Evolutionary conservation across 805 yeast species (phyloP), one percentile per base, ranked within the genome.

Genomic region (Candida glaebosa): DNA sequence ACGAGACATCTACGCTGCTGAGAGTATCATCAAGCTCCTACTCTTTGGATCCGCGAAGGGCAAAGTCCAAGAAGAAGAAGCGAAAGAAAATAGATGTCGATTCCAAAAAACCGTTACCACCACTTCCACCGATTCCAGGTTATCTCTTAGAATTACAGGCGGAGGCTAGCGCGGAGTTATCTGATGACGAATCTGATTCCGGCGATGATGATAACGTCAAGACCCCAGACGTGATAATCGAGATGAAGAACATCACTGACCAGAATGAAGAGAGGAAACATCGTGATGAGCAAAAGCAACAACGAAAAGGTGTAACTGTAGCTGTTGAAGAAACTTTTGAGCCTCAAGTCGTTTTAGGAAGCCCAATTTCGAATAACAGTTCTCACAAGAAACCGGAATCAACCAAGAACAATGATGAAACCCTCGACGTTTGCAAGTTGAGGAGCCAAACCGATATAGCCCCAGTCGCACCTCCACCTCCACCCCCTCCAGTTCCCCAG

Each of bases 61-160:
- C n/a, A n/a, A n/a, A n/a, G n/a, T n/a, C n/a, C n/a, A n/a, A n/a
- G 15, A 5, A 34, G 28, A 14, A 37, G 18, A 7, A 10, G 18
- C 18, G 7, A 12, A 16, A 17, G 31, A 10, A 15, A 41, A 44
- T 3, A 35, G 45, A 24, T 24, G 12, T 24, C 8, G 28, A 24
- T 24, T 24, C 28, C 8, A 24, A 24, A 28, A 38, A 45, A 24
- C 53, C 52, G 15, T 52, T 54, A 0, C 50, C 59, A 16, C 53
- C 57, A 12, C 51, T 54, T 9, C 56, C 56, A 17, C 49, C 49
- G 7, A 40, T 44, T 10, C 51, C 55, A 8, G 39, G 44, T 3
- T 48, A 14, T 53, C 51, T 42, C 15, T 24, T 24, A 12, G 28
- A 24, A 24, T 8, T 24, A 24, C 28, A 24, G 12, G 28, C 28